Base-by-base conservation (phyloP, 371 early-diverging fungal genomes). In the Mortierella sp. region DNA sequence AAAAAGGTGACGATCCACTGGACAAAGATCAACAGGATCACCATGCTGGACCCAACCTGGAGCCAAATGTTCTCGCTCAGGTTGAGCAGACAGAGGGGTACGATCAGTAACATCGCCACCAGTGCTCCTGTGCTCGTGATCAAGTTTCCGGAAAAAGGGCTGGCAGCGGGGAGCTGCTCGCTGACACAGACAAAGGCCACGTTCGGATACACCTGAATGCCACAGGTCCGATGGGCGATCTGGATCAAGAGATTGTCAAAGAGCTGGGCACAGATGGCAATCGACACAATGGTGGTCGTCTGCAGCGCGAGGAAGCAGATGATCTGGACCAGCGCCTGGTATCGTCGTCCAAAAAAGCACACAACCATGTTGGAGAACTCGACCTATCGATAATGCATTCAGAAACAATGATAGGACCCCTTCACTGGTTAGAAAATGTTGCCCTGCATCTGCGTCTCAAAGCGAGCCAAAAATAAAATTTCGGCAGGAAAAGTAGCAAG, bases 271-370 rank as follows among this genome's bases (percentile, higher is more conserved):
- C 92, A 90, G 43, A 92, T 78, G 27, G 93, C 89, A 58, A 93
- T 93, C 41, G 92, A 92, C 2, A 92, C 89, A n/a, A 93, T 83
- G 75, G 88, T 92, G 70, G 91, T 89, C 10, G 93, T 89, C 85
- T 93, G 92, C 71, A 93, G 74, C 11, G 93, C 87, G 43, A 93
- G 74, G 55, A 88, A 93, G 11, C 92, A 82, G 48, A 90, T 72
- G 11, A 91, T 11, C 71, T 93, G 93, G 46, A 91, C 88, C 27
- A 90, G 70, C 43, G 84, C 82, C 71, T 93, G 90, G 72, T 90
- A 90, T 54, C 85, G 89, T 76, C 87, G 89, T 12, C 93, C 93
- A 32, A 91, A 80, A 55, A 89, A 92, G 38, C 90, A 88, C 71
- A 90, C 88, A 7, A 91, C 90, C 41, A 93, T 87, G 1, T 92